Percentiles rank a stretch among this genome's conserved stretches.
Conservation (phyloP, 2,329 filamentous ascomycete species). For the Fusarium cyanostomum region DNA sequence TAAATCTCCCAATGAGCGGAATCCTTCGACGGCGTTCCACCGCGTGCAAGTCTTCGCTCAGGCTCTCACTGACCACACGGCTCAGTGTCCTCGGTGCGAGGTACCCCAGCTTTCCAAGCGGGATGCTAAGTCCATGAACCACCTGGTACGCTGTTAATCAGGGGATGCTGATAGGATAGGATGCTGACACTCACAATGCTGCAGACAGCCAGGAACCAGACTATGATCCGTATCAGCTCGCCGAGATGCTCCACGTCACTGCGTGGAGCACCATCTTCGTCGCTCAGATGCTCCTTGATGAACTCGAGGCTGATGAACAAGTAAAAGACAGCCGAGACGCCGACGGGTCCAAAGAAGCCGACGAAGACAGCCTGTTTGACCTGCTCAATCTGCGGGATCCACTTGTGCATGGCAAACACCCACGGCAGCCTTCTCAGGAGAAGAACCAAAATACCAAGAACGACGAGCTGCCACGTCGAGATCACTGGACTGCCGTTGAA, state of each 20-base stretch:
- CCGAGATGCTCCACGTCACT: constrained; percentile 61
- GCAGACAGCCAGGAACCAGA: constrained; percentile 88
- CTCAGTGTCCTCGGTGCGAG: constrained; percentile 71
- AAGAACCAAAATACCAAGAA: constrained; percentile 78
- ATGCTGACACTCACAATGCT: constrained; percentile 72
- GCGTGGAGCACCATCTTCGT: constrained; percentile 59
- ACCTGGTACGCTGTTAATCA: constrained; percentile 49
- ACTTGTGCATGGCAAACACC: constrained; percentile 76
- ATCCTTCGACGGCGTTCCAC: constrained; percentile 24
- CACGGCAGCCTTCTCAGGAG: constrained; percentile 81
- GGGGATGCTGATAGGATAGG: rapidly evolving
- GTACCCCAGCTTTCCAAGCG: constrained; percentile 72
- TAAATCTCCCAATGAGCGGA: constrained; percentile 31
- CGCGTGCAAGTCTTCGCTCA: constrained; percentile 22
- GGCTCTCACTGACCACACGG: constrained; percentile 42
- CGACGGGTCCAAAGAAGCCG: constrained; percentile 93
- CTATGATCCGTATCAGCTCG: constrained; percentile 75
- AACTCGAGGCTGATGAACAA: constrained; percentile 84
- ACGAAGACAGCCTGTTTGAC: constrained; percentile 82
- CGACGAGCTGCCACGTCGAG: constrained; percentile 76
- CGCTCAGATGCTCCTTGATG: constrained; percentile 60
- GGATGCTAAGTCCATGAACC: constrained; percentile 84
- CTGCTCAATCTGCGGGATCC: constrained; percentile 82
- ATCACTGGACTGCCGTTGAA: constrained; percentile 76
- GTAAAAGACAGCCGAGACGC: constrained; percentile 91